Evolutionary conservation across 2,329 filamentous ascomycete species (phyloP).

Genomic region (Acephala macrosclerotiorum): DNA sequence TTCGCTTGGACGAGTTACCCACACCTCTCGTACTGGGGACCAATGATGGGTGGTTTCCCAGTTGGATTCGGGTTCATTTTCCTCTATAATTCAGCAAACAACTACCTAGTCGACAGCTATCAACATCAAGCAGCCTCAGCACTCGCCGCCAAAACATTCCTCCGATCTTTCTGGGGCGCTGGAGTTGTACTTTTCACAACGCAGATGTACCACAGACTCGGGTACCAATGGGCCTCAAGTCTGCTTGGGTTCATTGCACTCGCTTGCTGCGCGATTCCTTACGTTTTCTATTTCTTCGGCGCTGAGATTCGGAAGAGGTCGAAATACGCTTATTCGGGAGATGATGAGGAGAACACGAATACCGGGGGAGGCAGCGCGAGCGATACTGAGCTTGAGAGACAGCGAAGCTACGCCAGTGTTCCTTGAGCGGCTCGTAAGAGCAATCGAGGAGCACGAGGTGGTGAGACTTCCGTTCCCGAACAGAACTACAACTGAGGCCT

Average conservation of each 20-base stretch:
- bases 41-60: constrained; percentile 62
- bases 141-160: constrained; percentile 81
- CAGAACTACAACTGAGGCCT: neutral
- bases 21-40: constrained; percentile 62
- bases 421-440: constrained; percentile 44
- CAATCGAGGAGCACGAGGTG: constrained; percentile 43
- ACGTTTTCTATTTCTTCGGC: constrained; percentile 81
- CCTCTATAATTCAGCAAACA: constrained; percentile 66
- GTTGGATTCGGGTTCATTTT: constrained; percentile 73
- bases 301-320: constrained; percentile 72
- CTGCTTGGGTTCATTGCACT: constrained; percentile 78
- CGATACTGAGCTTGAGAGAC: constrained; percentile 37
- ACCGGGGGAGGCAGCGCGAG: constrained; percentile 15
- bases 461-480: neutral
- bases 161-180: constrained; percentile 83
- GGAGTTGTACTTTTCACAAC: constrained; percentile 79
- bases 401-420: constrained; percentile 37
- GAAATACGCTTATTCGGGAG: constrained; percentile 76
- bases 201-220: constrained; percentile 79
- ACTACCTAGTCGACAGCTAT: constrained; percentile 68
- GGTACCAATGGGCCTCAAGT: constrained; percentile 77
- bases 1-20: constrained; percentile 72
- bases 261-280: constrained; percentile 83
- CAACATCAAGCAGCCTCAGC: constrained; percentile 81
- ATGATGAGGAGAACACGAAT: constrained; percentile 52